These are phyloP conservation scores for Ustilago trichophora DNA, from an alignment of 1,284 basidiomycete genomes.

Conservation along the genomic window DNA sequence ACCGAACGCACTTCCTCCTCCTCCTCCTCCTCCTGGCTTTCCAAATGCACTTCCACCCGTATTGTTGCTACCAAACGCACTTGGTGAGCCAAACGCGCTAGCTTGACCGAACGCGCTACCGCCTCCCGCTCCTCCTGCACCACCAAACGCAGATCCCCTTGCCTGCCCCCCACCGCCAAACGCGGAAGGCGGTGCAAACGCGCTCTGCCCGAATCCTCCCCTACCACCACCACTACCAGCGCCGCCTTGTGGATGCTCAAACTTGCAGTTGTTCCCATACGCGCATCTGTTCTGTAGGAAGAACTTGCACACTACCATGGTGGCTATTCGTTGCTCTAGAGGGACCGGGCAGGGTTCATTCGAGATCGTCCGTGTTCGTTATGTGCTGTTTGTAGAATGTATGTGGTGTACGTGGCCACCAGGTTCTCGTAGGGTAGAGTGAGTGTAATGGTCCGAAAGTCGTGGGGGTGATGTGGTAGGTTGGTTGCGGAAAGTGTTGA, in stretches of 20 bases:
- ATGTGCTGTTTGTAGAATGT: no score
- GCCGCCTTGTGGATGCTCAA: constrained; percentile 44
- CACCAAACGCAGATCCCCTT: no score
- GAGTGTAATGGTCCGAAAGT: no score
- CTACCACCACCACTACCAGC: constrained; percentile 6
- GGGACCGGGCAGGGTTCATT: no score
- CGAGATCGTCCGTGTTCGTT: no score
- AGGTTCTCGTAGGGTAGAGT: no score
- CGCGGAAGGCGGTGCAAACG: constrained; percentile 34
- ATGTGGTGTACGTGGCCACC: no score
- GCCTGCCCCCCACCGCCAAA: no score
- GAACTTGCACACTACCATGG: constrained; percentile 52
- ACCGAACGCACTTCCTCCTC: constrained; percentile 30
- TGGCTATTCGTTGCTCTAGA: no score
- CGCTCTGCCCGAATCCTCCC: constrained; percentile 35
- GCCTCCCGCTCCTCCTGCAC: constrained; percentile 2
- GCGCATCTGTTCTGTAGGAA: constrained; percentile 49
- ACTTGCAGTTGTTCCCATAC: constrained; percentile 54
- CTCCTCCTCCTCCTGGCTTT: constrained; percentile 4
- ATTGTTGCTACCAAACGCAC: constrained; percentile 26
- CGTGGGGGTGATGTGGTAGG: no score
- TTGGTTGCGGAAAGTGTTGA: no score
- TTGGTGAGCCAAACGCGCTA: constrained; percentile 33
- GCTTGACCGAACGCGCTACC: constrained; percentile 29
- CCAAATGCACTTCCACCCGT: constrained; percentile 13